phyloP scores from a whole-genome alignment of 2,329 filamentous ascomycete species.

The Aspergillus proliferans region DNA sequence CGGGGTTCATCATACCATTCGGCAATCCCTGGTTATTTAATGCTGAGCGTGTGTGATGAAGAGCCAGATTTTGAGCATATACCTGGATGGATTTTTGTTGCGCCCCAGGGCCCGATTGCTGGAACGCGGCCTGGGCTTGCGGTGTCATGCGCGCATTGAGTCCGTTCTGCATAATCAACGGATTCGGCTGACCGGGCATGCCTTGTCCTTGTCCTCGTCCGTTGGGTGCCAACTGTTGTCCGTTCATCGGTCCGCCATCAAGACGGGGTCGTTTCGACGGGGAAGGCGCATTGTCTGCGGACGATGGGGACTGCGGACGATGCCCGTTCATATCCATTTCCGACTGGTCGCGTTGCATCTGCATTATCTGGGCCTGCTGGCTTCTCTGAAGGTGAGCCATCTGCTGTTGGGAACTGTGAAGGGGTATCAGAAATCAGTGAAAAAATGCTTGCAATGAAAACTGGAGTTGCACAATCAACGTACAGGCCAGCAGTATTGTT shows the following conservation, averaged over 20 bases:
- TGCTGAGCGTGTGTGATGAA: slow-evolving; percentile 68
- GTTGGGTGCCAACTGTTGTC: slow-evolving; percentile 71
- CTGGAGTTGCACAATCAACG: slow-evolving; percentile 10
- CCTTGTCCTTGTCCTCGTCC: slow-evolving; percentile 62
- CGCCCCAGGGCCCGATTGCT: slow-evolving; percentile 49
- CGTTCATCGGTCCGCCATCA: slow-evolving; percentile 67
- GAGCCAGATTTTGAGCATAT: slow-evolving; percentile 77
- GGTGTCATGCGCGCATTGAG: slow-evolving; percentile 71
- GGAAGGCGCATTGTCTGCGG: slow-evolving; percentile 81
- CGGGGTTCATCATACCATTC: slow-evolving; percentile 61
- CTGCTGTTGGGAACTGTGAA: slow-evolving; percentile 53
- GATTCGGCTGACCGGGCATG: slow-evolving; percentile 61
- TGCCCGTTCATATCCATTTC: slow-evolving; percentile 79
- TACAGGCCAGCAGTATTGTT: slow-evolving; percentile 53
- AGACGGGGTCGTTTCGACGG: slow-evolving; percentile 85
- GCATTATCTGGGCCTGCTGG: slow-evolving; percentile 56
- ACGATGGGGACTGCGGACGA: slow-evolving; percentile 73
- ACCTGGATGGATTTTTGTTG: slow-evolving; percentile 81
- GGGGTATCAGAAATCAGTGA: slow-evolving; percentile 3
- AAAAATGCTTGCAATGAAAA: background rate
- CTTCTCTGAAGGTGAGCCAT: slow-evolving; percentile 64
- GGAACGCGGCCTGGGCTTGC: slow-evolving; percentile 64
- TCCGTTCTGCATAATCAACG: slow-evolving; percentile 55
- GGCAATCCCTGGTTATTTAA: slow-evolving; percentile 77
- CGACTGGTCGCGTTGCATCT: slow-evolving; percentile 83